Conservation (phyloP, 1,284 basidiomycete species). For the Puccinia novopanici region DNA sequence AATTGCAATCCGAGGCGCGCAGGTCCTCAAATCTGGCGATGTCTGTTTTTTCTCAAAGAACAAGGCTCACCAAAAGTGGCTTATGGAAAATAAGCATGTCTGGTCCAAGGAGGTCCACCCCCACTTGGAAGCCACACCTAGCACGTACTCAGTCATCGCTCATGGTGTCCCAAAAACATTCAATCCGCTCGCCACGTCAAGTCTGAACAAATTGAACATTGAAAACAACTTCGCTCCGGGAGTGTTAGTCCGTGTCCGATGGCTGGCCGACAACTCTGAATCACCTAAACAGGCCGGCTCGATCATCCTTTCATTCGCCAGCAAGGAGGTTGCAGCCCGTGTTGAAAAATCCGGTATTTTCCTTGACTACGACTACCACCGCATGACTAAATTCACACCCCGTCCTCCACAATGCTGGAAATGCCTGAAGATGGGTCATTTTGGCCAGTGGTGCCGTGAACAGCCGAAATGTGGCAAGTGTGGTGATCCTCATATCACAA, state of each 20-base stretch:
- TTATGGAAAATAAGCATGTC: no score
- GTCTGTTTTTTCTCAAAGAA: background rate
- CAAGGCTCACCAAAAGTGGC: no score
- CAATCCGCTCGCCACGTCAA: background rate
- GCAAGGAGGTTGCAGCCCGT: background rate
- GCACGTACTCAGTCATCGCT: background rate
- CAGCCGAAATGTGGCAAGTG: background rate
- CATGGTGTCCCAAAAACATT: background rate
- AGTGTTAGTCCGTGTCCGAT: background rate
- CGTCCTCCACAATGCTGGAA: no score
- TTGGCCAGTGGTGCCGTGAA: conserved; percentile 7
- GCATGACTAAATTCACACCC: background rate
- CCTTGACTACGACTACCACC: background rate
- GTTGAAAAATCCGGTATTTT: background rate
- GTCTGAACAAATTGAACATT: background rate
- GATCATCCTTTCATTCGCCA: background rate
- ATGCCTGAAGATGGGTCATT: no score
- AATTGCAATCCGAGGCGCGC: background rate
- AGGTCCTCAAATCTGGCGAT: background rate
- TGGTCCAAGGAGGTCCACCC: no score
- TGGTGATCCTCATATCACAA: background rate
- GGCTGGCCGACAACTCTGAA: no score
- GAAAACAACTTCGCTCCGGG: background rate
- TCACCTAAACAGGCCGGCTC: background rate
- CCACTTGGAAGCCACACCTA: background rate